phyloP scores from a whole-genome alignment of 2,329 filamentous ascomycete genomes.

The Ilyonectria destructans region DNA sequence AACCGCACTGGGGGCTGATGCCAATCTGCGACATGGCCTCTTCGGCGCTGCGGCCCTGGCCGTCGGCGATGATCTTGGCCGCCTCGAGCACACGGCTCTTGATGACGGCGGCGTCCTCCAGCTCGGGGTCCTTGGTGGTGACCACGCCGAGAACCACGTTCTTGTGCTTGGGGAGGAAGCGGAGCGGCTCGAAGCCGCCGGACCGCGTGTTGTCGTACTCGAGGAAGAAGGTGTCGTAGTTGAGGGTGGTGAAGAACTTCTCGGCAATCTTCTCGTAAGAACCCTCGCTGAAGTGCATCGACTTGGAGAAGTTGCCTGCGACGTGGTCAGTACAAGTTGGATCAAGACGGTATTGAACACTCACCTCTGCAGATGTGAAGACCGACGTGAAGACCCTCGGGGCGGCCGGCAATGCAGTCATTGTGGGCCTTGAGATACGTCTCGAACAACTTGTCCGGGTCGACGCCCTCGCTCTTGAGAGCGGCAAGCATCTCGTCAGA shows the following conservation, averaged over 20 bases:
- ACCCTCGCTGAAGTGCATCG: slow-evolving; percentile 76
- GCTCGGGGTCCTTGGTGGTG: slow-evolving; percentile 72
- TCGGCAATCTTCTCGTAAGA: slow-evolving; percentile 75
- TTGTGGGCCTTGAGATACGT: slow-evolving; percentile 83
- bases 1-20: slow-evolving; percentile 80
- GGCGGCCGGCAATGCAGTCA: slow-evolving; percentile 74
- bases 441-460: slow-evolving; percentile 77
- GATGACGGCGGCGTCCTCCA: slow-evolving; percentile 71
- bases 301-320: slow-evolving; percentile 73
- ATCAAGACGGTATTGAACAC: background rate
- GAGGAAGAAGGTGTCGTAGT: slow-evolving; percentile 75
- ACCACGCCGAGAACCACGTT: slow-evolving; percentile 75
- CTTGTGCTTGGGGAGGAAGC: slow-evolving; percentile 72
- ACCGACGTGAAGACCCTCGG: slow-evolving; percentile 78
- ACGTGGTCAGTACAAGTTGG: slow-evolving; percentile 56
- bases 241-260: slow-evolving; percentile 72
- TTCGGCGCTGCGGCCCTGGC: slow-evolving; percentile 73
- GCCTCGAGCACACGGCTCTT: slow-evolving; percentile 70
- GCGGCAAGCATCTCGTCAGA: slow-evolving; percentile 77
- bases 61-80: slow-evolving; percentile 77
- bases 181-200: slow-evolving; percentile 75
- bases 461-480: slow-evolving; percentile 70
- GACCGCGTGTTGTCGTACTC: slow-evolving; percentile 73
- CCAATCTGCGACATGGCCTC: slow-evolving; percentile 77
- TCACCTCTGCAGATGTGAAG: slow-evolving; percentile 72